phyloP scores from a whole-genome alignment of 495 filamentous ascomycete species.

The Podospora sp. region DNA sequence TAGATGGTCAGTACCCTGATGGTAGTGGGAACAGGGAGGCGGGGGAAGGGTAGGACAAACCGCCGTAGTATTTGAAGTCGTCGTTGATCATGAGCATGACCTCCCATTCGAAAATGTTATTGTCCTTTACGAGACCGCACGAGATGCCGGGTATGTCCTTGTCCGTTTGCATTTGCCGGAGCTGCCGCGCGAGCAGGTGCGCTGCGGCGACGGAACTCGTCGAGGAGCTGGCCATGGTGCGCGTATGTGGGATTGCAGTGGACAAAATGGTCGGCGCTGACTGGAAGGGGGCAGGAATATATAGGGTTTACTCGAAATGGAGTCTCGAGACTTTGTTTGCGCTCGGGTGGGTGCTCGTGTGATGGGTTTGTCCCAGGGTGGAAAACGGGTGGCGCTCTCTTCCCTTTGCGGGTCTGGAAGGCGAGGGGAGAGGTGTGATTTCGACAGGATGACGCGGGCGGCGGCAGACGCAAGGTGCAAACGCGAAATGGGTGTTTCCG shows the following conservation, averaged over 20 bases:
- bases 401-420: neutral
- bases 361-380: conserved; percentile 2
- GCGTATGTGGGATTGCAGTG: neutral
- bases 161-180: conserved; percentile 90
- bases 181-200: conserved; percentile 78
- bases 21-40: neutral
- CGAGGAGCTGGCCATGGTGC: conserved; percentile 36
- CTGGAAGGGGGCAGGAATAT: neutral
- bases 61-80: conserved; percentile 94
- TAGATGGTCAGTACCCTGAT: neutral
- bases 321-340: neutral
- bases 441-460: neutral
- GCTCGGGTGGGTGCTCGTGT: neutral
- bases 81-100: conserved; percentile 99
- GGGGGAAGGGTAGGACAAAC: conserved; percentile 36
- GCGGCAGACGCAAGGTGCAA: neutral
- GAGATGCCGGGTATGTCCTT: conserved; percentile 93
- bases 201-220: conserved; percentile 53
- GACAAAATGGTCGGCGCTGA: neutral
- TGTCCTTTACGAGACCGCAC: conserved; percentile 78
- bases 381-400: neutral
- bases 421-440: neutral
- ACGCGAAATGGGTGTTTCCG: neutral
- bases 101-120: conserved; percentile 98
- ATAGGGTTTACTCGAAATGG: neutral